phyloP scores from a whole-genome alignment of 345 rosid species.

The Populus deltoides region DNA sequence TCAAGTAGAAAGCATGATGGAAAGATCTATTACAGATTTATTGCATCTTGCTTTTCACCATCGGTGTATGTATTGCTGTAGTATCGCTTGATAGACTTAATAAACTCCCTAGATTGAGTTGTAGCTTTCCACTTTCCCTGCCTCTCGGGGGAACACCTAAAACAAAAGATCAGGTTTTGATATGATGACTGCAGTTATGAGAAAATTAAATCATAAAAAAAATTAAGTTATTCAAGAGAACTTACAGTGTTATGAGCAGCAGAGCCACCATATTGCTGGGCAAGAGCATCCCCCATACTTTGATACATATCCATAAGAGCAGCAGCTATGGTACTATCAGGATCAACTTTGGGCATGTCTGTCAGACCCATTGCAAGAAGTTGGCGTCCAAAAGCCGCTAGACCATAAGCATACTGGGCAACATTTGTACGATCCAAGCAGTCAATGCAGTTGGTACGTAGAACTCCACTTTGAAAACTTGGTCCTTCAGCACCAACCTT shows the following conservation, averaged over 20 bases:
- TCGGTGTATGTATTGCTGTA: conserved; percentile 95
- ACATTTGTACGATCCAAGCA: conserved; percentile 99
- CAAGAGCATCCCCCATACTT: conserved; percentile 99
- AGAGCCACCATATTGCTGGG: conserved; percentile 98
- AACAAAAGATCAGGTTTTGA: conserved; percentile 20
- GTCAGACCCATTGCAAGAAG: conserved; percentile 85
- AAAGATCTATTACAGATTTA: conserved; percentile 63
- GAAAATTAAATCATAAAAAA: background rate
- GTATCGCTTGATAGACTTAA: conserved; percentile 92
- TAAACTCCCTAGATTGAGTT: conserved; percentile 92
- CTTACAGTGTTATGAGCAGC: conserved; percentile 95
- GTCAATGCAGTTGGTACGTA: conserved; percentile 97
- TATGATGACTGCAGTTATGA: background rate
- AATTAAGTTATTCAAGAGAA: background rate
- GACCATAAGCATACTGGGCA: conserved; percentile 96
- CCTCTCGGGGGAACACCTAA: conserved; percentile 95
- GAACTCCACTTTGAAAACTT: conserved; percentile 84
- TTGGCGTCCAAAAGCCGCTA: conserved; percentile 91
- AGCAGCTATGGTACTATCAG: conserved; percentile 84
- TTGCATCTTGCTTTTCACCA: conserved; percentile 99
- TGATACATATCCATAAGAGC: conserved; percentile 99
- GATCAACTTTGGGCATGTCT: conserved; percentile 71
- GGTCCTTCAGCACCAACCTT: conserved; percentile 45
- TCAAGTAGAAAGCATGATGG: conserved; percentile 9
- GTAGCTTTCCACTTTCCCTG: conserved; percentile 99